Evolutionary conservation across 805 yeast species (phyloP).

Genomic region (Sungouiella blattae): DNA sequence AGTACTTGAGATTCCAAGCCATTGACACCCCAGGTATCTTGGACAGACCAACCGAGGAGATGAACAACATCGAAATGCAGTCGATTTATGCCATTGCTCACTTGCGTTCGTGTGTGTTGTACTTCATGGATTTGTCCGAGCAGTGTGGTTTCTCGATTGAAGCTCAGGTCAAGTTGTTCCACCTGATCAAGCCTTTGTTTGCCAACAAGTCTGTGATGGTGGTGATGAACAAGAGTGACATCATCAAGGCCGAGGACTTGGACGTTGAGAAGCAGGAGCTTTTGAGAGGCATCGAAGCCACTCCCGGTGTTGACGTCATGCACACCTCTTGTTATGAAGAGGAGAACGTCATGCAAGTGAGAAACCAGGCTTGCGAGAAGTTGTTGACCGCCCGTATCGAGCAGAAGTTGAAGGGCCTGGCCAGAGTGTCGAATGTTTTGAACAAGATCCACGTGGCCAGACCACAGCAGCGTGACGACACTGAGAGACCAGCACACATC

Average conservation of each 20-base stretch:
- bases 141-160: slow-evolving; percentile 98
- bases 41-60: slow-evolving; percentile 98
- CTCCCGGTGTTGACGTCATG: slow-evolving; percentile 87
- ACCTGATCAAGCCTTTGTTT: slow-evolving; percentile 93
- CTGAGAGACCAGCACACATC: slow-evolving; percentile 72
- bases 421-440: slow-evolving; percentile 82
- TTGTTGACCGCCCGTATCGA: slow-evolving; percentile 92
- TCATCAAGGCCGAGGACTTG: slow-evolving; percentile 80
- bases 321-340: slow-evolving; percentile 90
- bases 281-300: slow-evolving; percentile 58
- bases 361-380: slow-evolving; percentile 97
- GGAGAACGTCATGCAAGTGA: slow-evolving; percentile 91
- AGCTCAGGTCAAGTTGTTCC: slow-evolving; percentile 95
- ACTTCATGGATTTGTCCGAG: slow-evolving; percentile 97
- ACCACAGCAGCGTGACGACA: slow-evolving; percentile 86
- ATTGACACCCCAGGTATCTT: slow-evolving; percentile 98
- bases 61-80: slow-evolving; percentile 99
- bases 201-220: slow-evolving; percentile 96
- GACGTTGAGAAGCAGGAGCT: slow-evolving; percentile 70
- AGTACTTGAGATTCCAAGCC: slow-evolving; percentile 96
- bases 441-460: slow-evolving; percentile 93
- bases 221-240: slow-evolving; percentile 93
- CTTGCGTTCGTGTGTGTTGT: slow-evolving; percentile 90
- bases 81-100: slow-evolving; percentile 98
- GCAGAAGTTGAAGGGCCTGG: slow-evolving; percentile 90